These are phyloP conservation scores for Cordyceps sp. DNA, from an alignment of 2,329 filamentous ascomycete species.

Conservation along the genomic window DNA sequence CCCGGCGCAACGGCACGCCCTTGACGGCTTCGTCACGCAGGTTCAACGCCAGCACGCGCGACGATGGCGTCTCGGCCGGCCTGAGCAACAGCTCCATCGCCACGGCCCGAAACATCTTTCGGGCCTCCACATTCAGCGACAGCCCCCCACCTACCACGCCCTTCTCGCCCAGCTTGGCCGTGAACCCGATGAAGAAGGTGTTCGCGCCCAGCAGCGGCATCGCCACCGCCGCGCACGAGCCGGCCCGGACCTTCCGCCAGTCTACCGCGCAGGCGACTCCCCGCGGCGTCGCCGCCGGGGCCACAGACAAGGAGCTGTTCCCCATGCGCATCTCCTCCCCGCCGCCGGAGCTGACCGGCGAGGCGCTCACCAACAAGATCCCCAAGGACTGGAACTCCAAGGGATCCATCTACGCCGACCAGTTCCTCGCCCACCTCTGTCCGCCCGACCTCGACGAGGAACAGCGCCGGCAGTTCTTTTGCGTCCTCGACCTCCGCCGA, in stretches of 20 bases:
- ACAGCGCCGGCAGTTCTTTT: conserved; percentile 45
- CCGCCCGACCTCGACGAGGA: conserved; percentile 40
- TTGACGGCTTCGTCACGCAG: conserved; percentile 19
- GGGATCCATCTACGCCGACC: conserved; percentile 41
- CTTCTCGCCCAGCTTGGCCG: conserved; percentile 29
- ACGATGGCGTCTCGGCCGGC: conserved; percentile 17
- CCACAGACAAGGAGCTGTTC: conserved; percentile 34
- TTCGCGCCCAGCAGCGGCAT: conserved; percentile 30
- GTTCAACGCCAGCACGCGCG: conserved; percentile 14
- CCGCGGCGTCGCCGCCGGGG: conserved; percentile 31
- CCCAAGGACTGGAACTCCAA: conserved; percentile 33
- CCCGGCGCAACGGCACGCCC: conserved; percentile 21
- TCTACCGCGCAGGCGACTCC: conserved; percentile 28
- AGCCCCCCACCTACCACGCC: conserved; percentile 12
- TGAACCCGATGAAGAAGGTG: conserved; percentile 27
- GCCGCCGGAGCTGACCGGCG: conserved; percentile 37
- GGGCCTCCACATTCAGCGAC: conserved; percentile 19
- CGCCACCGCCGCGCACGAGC: conserved; percentile 26
- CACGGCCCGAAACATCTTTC: conserved; percentile 24
- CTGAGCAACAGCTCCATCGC: conserved; percentile 18
- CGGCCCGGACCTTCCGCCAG: conserved; percentile 24
- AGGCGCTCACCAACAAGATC: conserved; percentile 33
- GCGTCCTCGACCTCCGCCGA: conserved; percentile 42
- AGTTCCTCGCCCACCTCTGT: conserved; percentile 39
- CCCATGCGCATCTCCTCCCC: conserved; percentile 41